A percentile compares a stretch with the other conserved stretches of the same genome.
Conservation (phyloP, 2,329 filamentous ascomycete genomes). For the Malbranchea zuffiana region DNA sequence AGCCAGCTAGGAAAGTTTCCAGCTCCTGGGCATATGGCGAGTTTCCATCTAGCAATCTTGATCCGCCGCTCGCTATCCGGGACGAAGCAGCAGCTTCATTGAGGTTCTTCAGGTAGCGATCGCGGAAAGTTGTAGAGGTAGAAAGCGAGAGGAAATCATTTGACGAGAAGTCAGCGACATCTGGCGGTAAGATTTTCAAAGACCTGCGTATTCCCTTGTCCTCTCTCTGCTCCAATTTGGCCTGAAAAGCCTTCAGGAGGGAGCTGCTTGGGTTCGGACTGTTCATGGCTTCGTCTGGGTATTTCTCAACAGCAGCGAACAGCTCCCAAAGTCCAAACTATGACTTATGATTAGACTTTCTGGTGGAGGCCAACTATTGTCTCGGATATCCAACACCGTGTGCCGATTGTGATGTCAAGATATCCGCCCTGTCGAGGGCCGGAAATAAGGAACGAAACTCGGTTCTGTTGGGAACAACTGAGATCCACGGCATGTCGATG, state of each 20-base stretch:
- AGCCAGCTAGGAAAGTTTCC: conserved; percentile 47
- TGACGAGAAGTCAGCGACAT: conserved; percentile 49
- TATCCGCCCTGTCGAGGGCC: no score
- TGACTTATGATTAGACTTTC: no score
- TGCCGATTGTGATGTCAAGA: no score
- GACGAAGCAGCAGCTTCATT: conserved; percentile 24
- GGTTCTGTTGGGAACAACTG: no score
- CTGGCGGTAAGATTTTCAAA: conserved; percentile 36
- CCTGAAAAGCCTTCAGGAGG: conserved; percentile 24
- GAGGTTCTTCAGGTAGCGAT: conserved; percentile 40
- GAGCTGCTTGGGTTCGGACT: conserved; percentile 11
- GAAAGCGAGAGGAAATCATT: conserved; percentile 55
- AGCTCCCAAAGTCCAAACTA: no score
- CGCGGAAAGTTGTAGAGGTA: conserved; percentile 37
- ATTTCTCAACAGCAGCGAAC: no score
- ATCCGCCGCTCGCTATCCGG: conserved; percentile 48
- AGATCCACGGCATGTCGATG: no score
- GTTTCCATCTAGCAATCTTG: conserved; percentile 56
- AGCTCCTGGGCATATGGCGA: conserved; percentile 48
- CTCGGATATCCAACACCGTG: no score
- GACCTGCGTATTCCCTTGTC: conserved; percentile 36
- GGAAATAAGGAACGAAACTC: no score
- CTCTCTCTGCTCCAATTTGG: conserved; percentile 31
- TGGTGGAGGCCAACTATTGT: no score
- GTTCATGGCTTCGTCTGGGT: no score